Base-by-base conservation (phyloP, 2,329 filamentous ascomycete genomes). In the Zymoseptoria crescenta region DNA sequence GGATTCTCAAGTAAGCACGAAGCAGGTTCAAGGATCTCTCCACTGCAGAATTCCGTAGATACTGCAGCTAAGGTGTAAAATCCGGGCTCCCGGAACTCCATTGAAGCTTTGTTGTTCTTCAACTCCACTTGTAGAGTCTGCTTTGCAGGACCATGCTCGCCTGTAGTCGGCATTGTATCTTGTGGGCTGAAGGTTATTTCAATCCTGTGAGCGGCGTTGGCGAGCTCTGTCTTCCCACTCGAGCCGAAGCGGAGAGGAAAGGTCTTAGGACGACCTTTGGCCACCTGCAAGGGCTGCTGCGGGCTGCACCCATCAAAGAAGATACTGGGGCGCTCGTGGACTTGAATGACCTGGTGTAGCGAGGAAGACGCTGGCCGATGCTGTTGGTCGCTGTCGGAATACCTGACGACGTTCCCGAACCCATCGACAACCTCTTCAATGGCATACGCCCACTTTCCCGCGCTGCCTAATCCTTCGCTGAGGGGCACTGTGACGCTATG, bases 1-100 rank as follows among this genome's bases (percentile, higher is more conserved):
- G 94, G 94, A 65, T 97, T 99, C 65, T 95, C 81, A 56, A 99
- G 78, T 59, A 96, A 80, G 73, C 93, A 97, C n/a, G 92, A 94
- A 2, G 93, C 89, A 28, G 94, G 94, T 72, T 99, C 94, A 64
- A 93, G 82, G 4, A 99, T 86, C 67, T 97, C 92, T 52, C 94
- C 94, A 35, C 85, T 80, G 70, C 94, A 99, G 61, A 85, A 88
- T 24, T 88, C 86, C 58, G 89, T 95, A 1, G 86, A 84, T 7
- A 97, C 83, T 13, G 88, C 84, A 64, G 85, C 87, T 59, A 99
- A 75, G 0, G 88, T 93, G 75, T 99, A 99, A 27, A 96, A 81
- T 53, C 95, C 94, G 28, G 91, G 85, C 35, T 87, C 83, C 27
- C 84, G 84, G 59, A 97, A 89, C 13, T 74, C 76, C 1, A 90